Evolutionary conservation across 2,329 filamentous ascomycete genomes (phyloP).

Genomic region (Claviceps purpurea): DNA sequence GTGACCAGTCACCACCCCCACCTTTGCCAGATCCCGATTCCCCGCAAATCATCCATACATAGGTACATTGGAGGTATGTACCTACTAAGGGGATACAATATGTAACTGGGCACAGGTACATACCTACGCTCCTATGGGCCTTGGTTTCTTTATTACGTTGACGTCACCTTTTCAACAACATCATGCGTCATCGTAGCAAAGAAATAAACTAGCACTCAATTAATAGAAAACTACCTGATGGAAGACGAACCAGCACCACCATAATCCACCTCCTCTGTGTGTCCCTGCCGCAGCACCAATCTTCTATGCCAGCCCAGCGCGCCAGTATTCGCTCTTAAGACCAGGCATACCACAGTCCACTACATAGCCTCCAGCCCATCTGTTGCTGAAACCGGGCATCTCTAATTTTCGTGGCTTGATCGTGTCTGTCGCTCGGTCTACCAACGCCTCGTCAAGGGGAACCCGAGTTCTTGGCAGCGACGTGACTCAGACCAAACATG

Average conservation of each 20-base stretch:
- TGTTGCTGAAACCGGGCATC: too few species aligned
- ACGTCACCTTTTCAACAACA: background rate
- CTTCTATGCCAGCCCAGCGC: background rate
- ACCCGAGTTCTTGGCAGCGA: background rate
- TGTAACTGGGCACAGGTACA: too few species aligned
- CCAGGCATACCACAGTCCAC: background rate
- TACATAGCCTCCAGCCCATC: background rate
- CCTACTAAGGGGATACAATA: too few species aligned
- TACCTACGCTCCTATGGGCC: background rate
- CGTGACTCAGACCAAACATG: background rate
- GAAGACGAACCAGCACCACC: background rate
- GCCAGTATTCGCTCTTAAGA: background rate
- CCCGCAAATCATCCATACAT: too few species aligned
- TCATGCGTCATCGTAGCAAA: background rate
- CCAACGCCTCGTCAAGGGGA: background rate
- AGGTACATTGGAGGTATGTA: too few species aligned
- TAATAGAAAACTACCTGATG: background rate
- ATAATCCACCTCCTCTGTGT: background rate
- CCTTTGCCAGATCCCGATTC: too few species aligned
- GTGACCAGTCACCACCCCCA: too few species aligned
- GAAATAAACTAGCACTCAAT: slow-evolving; percentile 7
- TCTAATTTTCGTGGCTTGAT: background rate
- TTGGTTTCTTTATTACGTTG: too few species aligned
- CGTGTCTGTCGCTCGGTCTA: background rate
- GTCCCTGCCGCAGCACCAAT: background rate